Evolutionary conservation across 805 yeast species (phyloP), one percentile per base, ranked within the genome.

Genomic region (Clavispora asparagi): DNA sequence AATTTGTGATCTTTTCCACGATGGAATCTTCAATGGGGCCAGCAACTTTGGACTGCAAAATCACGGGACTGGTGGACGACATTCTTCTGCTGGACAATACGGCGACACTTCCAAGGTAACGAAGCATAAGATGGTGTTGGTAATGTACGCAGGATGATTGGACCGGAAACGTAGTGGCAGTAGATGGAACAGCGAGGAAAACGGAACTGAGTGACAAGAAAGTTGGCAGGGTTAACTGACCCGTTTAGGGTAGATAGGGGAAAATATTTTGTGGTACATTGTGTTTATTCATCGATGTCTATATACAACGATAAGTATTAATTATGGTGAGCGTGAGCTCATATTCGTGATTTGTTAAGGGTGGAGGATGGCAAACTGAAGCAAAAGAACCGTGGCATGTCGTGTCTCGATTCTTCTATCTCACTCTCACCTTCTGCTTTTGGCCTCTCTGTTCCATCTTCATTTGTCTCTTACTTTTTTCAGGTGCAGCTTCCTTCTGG

Each of bases 11-110:
- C 52, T 81, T 81, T 2, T 60, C 50, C 35, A 66, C 62, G 35
- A 83, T 80, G 37, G 68, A 58, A 32, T 61, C 59, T 46, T 81
- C 82, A n/a, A 81, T 69, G 6, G 86, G 83, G 6, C 74, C 71
- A 7, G 68, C 59, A 8, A 44, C 43, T 33, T 51, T 58, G 9
- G 63, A 54, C 6, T 54, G 49, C 40, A 37, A 46, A 12, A 53
- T 35, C 14, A 31, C 38, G 8, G 43, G 43, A 32, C 30, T 9
- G 27, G 33, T n/a, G 7, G 43, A 40, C 12, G 49, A 42, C 55
- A 52, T 50, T 42, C 45, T 39, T 30, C 7, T 40, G 33, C 35
- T 40, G 35, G 36, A 28, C 2, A 29, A 12, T 2, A 27, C 6
- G 33, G 36, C 23, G 23, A 26, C n/a, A 19, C 31, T 32, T 13